Percentiles rank a stretch among this genome's conserved stretches.
phyloP scores from a whole-genome alignment of 441 rosid species.

The Populus hybrid region DNA sequence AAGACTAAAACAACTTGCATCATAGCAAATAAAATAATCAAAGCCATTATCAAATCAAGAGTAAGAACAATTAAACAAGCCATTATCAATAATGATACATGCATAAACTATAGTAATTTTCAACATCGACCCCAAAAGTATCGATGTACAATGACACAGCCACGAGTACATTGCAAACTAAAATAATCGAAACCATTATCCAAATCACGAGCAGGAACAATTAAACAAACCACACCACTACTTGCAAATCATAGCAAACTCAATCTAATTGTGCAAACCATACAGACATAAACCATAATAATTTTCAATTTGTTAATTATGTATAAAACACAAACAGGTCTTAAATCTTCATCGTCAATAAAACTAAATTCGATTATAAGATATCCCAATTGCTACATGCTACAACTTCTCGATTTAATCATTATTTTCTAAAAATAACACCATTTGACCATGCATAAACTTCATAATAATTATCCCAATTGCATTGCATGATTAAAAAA shows the following conservation, averaged over 20 bases:
- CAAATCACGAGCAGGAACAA: no score
- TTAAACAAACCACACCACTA: no score
- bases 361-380: no score
- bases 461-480: background rate
- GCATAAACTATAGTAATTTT: background rate
- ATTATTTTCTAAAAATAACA: no score
- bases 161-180: background rate
- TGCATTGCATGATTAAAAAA: background rate
- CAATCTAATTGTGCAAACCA: no score
- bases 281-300: no score
- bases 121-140: background rate
- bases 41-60: background rate
- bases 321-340: background rate
- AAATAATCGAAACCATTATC: no score
- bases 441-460: background rate
- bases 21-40: background rate
- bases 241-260: no score
- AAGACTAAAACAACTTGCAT: background rate
- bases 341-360: background rate
- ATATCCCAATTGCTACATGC: no score
- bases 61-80: background rate
- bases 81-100: background rate
- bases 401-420: no score
- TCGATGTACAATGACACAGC: no score
- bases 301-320: no score